phyloP scores from a whole-genome alignment of 768 basidiomycete species.

The Amylocystis lapponica region DNA sequence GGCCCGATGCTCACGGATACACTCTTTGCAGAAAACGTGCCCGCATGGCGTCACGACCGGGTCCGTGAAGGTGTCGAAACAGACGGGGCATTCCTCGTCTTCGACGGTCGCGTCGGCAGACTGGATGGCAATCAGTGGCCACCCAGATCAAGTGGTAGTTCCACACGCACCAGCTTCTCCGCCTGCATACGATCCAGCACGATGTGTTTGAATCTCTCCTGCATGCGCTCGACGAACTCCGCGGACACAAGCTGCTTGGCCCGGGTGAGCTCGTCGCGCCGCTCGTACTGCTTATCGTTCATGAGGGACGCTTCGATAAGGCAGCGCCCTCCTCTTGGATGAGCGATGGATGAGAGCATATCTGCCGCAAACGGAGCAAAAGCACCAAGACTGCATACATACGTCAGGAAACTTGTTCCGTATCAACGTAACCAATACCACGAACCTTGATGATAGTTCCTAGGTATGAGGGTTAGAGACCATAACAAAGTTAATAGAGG shows the following conservation, averaged over 20 bases:
- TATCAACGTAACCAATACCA: background rate
- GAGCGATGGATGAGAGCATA: slow-evolving; percentile 63
- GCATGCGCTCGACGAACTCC: slow-evolving; percentile 47
- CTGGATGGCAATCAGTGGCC: slow-evolving; percentile 24
- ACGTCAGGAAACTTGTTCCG: background rate
- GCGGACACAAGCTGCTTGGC: slow-evolving; percentile 36
- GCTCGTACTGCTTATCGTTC: slow-evolving; percentile 25
- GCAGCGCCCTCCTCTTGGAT: slow-evolving; percentile 51
- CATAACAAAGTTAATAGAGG: background rate
- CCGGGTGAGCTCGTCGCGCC: slow-evolving; percentile 39
- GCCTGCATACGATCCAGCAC: slow-evolving; percentile 40
- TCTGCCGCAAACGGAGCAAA: slow-evolving; percentile 53
- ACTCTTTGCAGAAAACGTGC: slow-evolving; percentile 60
- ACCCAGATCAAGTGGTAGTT: background rate
- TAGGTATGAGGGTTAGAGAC: too few relatives aligned
- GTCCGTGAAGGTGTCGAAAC: slow-evolving; percentile 51
- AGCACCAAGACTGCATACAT: slow-evolving; percentile 34
- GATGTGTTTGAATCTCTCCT: slow-evolving; percentile 37
- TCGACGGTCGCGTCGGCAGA: slow-evolving; percentile 43
- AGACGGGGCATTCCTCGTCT: slow-evolving; percentile 57
- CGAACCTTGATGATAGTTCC: slow-evolving; percentile 56
- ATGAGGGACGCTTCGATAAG: slow-evolving; percentile 38
- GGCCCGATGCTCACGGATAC: slow-evolving; percentile 38
- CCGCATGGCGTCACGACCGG: slow-evolving; percentile 52
- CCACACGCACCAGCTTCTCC: slow-evolving; percentile 44